phyloP scores from a whole-genome alignment of 163 green algal species.

The Chloroidium sp. region DNA sequence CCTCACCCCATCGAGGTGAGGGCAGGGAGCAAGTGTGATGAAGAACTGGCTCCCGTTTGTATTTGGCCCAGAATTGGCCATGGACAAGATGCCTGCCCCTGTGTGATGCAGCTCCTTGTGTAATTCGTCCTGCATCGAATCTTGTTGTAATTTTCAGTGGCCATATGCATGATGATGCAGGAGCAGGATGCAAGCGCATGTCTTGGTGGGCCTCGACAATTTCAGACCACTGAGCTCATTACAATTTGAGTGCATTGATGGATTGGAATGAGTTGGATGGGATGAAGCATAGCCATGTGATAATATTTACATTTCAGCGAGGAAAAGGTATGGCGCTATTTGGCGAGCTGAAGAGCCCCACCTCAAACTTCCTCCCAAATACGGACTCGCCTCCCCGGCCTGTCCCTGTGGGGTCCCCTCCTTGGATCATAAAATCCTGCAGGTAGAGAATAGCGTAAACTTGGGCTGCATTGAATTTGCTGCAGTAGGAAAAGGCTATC shows the following conservation, averaged over 20 bases:
- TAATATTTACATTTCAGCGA: too few species aligned
- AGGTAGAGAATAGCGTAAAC: constrained; percentile 59
- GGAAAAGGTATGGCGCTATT: background rate
- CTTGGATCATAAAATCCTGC: constrained; percentile 75
- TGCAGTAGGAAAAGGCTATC: background rate
- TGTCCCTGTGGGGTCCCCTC: constrained; percentile 48
- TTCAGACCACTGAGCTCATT: background rate
- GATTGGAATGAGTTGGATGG: too few species aligned
- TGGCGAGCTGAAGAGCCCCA: background rate
- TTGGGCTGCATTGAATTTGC: background rate
- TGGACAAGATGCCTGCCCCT: constrained; percentile 72
- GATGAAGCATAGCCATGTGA: too few species aligned
- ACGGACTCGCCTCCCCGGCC: constrained; percentile 78
- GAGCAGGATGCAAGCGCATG: background rate
- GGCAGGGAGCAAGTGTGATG: background rate
- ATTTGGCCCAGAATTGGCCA: constrained; percentile 87
- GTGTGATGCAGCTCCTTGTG: constrained; percentile 45
- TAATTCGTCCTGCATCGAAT: constrained; percentile 29
- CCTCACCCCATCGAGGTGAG: background rate
- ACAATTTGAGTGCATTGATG: too few species aligned
- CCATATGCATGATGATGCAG: background rate
- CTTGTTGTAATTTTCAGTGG: background rate
- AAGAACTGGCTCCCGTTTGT: constrained; percentile 84
- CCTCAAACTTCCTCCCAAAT: constrained; percentile 64
- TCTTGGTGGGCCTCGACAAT: background rate